These are phyloP conservation scores for Leersia perrieri DNA, from an alignment of 176 grass and related monocot species.

Conservation along the genomic window DNA sequence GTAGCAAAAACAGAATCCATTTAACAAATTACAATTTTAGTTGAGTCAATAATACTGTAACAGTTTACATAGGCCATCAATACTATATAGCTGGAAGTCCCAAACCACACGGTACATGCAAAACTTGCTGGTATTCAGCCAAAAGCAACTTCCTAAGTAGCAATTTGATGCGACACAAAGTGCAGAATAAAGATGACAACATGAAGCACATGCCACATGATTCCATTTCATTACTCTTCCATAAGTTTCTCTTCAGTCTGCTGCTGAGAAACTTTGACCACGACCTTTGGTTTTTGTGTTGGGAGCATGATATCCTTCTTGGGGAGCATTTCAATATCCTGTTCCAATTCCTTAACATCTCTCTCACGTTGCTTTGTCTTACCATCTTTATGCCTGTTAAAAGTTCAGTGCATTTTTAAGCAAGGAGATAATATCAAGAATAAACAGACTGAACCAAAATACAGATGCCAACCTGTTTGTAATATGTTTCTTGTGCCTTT, in stretches of 20 bases:
- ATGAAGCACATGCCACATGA: not conserved
- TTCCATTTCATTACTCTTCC: conserved; percentile 57
- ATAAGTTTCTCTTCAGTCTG: conserved; percentile 46
- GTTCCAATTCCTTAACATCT: conserved; percentile 61
- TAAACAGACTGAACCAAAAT: not conserved
- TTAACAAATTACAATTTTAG: too few relatives aligned
- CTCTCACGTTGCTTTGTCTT: conserved; percentile 35
- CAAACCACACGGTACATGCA: not conserved
- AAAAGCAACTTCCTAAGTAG: not conserved
- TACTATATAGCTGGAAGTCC: too few relatives aligned
- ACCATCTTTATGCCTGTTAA: conserved; percentile 53
- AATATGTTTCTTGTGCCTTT: conserved; percentile 59
- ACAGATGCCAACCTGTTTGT: conserved; percentile 41
- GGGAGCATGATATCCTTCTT: conserved; percentile 9
- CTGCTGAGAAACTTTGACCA: conserved; percentile 52
- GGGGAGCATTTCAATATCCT: conserved; percentile 53
- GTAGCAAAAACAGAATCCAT: too few relatives aligned
- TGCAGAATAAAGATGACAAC: not conserved
- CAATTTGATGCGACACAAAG: not conserved
- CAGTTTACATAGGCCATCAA: not conserved
- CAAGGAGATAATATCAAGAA: not conserved
- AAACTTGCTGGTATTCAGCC: not conserved
- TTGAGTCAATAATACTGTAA: not conserved
- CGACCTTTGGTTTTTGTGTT: conserved; percentile 43
- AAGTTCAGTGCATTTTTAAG: not conserved